Percentiles rank a stretch among this genome's conserved stretches.
Conservation (phyloP, 2,329 filamentous ascomycete species). For the Colletotrichum plurivorum region DNA sequence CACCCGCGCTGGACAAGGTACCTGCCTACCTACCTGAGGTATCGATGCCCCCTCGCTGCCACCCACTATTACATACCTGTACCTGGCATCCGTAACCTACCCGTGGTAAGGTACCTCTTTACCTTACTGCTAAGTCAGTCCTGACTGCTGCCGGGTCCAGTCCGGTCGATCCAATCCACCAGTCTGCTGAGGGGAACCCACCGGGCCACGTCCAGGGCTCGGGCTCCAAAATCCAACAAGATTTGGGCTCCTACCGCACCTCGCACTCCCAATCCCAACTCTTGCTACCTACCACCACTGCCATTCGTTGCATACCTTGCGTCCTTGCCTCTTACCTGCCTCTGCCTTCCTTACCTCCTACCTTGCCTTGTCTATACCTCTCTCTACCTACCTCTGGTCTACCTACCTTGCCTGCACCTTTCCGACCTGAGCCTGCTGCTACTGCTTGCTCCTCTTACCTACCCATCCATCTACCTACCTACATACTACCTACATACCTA, state of each 20-base stretch:
- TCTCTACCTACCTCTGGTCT: not conserved
- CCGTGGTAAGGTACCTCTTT: not conserved
- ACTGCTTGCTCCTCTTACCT: no score
- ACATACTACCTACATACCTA: conserved; percentile 13
- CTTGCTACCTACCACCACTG: conserved; percentile 4
- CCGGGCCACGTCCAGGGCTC: conserved; percentile 37
- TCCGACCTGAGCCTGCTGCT: no score
- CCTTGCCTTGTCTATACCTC: not conserved
- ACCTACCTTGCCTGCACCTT: conserved; percentile 1
- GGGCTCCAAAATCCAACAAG: conserved; percentile 39
- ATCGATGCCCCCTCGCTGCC: not conserved
- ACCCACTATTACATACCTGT: not conserved
- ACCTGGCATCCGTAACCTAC: not conserved
- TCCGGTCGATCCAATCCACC: conserved; percentile 41
- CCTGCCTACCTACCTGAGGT: not conserved
- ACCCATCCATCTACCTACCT: no score
- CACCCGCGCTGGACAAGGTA: not conserved
- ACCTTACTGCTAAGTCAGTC: conserved; percentile 23
- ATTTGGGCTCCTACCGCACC: conserved; percentile 37
- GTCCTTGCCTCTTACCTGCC: not conserved
- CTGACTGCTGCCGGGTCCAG: conserved; percentile 34
- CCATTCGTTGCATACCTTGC: conserved; percentile 1
- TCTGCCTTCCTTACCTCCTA: conserved; percentile 6
- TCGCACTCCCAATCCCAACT: conserved; percentile 27
- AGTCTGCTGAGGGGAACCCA: conserved; percentile 39